Conservation (phyloP, 768 basidiomycete species). For the Pisolithus microcarpus region DNA sequence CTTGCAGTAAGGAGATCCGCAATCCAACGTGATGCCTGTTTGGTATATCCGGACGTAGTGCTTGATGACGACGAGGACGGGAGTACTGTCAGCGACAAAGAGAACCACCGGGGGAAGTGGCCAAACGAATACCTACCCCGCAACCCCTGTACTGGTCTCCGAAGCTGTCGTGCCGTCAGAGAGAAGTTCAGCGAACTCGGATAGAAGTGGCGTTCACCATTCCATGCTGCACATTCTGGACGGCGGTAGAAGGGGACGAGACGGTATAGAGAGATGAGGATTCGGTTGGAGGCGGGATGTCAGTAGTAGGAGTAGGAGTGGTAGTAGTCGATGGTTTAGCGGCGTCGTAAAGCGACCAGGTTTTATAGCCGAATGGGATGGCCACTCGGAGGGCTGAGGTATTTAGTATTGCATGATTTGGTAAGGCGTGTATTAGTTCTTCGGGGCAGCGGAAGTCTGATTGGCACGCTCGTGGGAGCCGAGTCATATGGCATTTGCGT, state of each 20-base stretch:
- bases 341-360: background rate
- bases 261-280: background rate
- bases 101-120: background rate
- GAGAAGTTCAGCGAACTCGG: slow-evolving; percentile 1
- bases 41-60: slow-evolving; percentile 61
- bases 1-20: slow-evolving; percentile 41
- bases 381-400: background rate
- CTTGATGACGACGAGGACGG: slow-evolving; percentile 27
- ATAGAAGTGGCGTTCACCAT: slow-evolving; percentile 33
- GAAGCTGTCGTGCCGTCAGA: slow-evolving; percentile 19
- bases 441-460: background rate
- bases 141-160: slow-evolving; percentile 41
- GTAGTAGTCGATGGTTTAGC: background rate
- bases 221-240: slow-evolving; percentile 50
- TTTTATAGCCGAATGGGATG: background rate
- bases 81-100: background rate
- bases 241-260: background rate
- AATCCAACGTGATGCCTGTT: slow-evolving; percentile 54
- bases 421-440: background rate
- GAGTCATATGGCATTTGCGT: too few species aligned
- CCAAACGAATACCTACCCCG: slow-evolving; percentile 22
- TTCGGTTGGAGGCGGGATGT: background rate
- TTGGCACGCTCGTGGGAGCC: background rate
- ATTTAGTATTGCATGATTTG: slow-evolving; percentile 2
- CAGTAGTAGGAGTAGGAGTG: background rate